phyloP scores from a whole-genome alignment of 1,284 basidiomycete species.

The Sanghuangporus sanghuang region DNA sequence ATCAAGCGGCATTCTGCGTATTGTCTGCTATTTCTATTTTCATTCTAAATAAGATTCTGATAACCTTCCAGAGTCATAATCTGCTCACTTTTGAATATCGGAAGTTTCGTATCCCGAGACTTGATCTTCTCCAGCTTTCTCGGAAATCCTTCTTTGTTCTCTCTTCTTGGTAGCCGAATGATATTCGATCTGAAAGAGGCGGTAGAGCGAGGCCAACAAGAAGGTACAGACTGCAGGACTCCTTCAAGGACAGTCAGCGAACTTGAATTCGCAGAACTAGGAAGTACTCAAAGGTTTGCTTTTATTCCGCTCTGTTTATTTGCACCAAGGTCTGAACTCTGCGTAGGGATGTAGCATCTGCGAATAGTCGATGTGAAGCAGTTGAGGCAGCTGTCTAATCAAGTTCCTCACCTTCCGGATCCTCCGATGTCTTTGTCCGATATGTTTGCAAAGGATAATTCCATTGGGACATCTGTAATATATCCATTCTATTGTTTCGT shows the following conservation, averaged over 20 bases:
- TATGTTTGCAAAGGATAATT: too few species aligned
- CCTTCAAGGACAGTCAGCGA: not conserved
- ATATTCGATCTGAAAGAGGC: not conserved
- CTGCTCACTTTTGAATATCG: not conserved
- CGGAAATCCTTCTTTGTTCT: not conserved
- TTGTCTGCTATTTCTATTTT: not conserved
- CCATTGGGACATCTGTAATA: too few species aligned
- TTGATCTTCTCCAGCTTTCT: not conserved
- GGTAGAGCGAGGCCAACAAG: not conserved
- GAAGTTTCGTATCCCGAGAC: not conserved
- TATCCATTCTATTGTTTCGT: too few species aligned
- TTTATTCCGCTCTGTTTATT: not conserved
- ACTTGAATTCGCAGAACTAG: not conserved
- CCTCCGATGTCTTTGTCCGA: too few species aligned
- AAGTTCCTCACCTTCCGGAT: too few species aligned
- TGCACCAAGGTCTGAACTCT: not conserved
- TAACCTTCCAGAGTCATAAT: not conserved
- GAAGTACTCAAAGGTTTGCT: not conserved
- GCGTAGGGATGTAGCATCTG: not conserved
- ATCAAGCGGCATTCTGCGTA: not conserved
- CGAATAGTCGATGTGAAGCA: conserved; percentile 21
- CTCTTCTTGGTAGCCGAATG: not conserved
- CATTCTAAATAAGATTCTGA: not conserved
- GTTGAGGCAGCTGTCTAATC: too few species aligned
- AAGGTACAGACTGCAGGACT: conserved; percentile 2